These are phyloP conservation scores for Oxyria digyna DNA, from an alignment of 148 eudicot species.

Conservation along the genomic window DNA sequence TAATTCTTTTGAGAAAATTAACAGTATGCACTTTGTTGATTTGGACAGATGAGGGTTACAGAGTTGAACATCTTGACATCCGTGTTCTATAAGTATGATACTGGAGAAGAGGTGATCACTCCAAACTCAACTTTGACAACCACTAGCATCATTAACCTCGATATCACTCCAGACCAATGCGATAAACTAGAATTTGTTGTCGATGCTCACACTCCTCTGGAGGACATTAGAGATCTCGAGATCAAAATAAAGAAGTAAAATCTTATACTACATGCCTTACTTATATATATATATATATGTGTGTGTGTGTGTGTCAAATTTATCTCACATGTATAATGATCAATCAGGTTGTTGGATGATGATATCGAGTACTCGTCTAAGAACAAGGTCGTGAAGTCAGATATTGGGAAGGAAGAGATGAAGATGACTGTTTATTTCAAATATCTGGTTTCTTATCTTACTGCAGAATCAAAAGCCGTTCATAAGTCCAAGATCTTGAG, in stretches of 20 bases:
- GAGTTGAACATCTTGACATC: constrained; percentile 8
- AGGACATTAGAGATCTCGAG: not conserved
- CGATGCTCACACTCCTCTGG: not conserved
- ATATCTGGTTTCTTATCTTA: constrained; percentile 6
- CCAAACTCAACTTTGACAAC: constrained; percentile 7
- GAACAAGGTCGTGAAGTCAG: constrained; percentile 7
- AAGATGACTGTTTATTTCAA: constrained; percentile 11
- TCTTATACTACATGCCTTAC: too few relatives aligned
- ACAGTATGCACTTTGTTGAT: too few relatives aligned
- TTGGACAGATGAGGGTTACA: constrained; percentile 11
- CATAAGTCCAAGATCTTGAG: not conserved
- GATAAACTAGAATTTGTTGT: constrained; percentile 1
- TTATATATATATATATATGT: not conserved
- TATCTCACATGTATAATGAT: not conserved
- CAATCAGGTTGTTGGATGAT: constrained; percentile 1
- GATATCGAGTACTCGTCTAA: not conserved
- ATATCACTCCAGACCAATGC: not conserved
- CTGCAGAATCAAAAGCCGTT: not conserved
- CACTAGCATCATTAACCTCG: constrained; percentile 6
- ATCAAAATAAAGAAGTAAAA: not conserved
- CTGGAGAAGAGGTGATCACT: constrained; percentile 6
- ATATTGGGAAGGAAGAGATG: constrained; percentile 4
- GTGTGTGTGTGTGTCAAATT: too few relatives aligned
- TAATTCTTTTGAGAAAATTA: too few relatives aligned
- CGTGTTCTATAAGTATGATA: not conserved